A percentile compares a stretch with the other conserved stretches of the same genome.
Conservation (phyloP, 176 grass and related monocot species). For the Eragrostis curvula region DNA sequence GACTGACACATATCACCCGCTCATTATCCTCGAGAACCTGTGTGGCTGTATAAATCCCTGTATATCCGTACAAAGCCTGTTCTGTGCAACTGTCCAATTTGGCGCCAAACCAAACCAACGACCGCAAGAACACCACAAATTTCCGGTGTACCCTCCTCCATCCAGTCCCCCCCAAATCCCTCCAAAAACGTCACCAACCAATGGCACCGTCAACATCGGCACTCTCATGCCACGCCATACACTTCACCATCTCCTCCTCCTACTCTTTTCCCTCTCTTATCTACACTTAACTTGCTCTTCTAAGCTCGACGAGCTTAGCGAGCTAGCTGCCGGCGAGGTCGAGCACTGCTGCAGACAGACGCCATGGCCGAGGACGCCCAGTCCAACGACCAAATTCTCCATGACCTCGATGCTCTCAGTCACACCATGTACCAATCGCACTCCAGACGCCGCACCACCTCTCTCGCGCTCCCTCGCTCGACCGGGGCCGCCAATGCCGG, state of each 20-base stretch:
- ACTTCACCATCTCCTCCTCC: slow-evolving; percentile 38
- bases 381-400: slow-evolving; percentile 66
- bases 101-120: slow-evolving; percentile 49
- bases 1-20: slow-evolving; percentile 15
- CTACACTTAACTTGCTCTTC: neutral
- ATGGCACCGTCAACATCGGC: slow-evolving; percentile 39
- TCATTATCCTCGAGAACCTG: neutral
- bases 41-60: neutral
- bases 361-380: slow-evolving; percentile 61
- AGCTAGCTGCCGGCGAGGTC: slow-evolving; percentile 24
- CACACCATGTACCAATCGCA: slow-evolving; percentile 87
- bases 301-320: neutral
- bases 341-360: neutral
- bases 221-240: slow-evolving; percentile 47
- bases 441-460: slow-evolving; percentile 66
- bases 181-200: slow-evolving; percentile 59
- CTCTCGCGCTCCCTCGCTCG: slow-evolving; percentile 66
- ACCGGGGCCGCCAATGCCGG: slow-evolving; percentile 7
- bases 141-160: slow-evolving; percentile 41
- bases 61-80: neutral
- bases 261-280: slow-evolving; percentile 21
- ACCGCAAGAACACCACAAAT: slow-evolving; percentile 34
- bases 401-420: slow-evolving; percentile 84
- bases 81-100: slow-evolving; percentile 23
- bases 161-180: slow-evolving; percentile 35